These are phyloP conservation scores for Talaromyces sp. DNA, from an alignment of 2,329 filamentous ascomycete species.

Conservation along the genomic window DNA sequence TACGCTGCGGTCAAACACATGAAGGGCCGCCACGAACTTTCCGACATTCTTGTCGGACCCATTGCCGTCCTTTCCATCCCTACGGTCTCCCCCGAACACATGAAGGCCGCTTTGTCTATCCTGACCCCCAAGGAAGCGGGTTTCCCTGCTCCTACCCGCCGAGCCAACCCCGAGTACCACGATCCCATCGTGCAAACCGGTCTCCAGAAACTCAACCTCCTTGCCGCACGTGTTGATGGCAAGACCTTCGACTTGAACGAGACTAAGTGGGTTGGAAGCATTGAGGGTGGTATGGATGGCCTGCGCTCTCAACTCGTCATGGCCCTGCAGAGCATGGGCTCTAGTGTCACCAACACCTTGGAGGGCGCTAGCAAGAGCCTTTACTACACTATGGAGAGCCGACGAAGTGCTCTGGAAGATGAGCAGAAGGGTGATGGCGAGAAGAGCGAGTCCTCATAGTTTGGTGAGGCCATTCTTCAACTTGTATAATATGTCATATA, in stretches of 20 bases:
- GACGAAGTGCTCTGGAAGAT: constrained; percentile 79
- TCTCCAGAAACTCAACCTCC: constrained; percentile 80
- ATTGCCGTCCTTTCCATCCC: constrained; percentile 80
- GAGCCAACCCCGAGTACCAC: constrained; percentile 77
- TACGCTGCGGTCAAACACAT: constrained; percentile 54
- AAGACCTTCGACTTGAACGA: constrained; percentile 78
- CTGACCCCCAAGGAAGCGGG: constrained; percentile 70
- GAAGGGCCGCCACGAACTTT: constrained; percentile 63
- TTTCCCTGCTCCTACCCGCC: constrained; percentile 78
- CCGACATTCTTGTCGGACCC: constrained; percentile 78
- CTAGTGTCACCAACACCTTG: constrained; percentile 74
- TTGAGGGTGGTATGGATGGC: constrained; percentile 78
- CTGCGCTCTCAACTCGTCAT: constrained; percentile 78
- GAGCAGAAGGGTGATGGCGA: constrained; percentile 51
- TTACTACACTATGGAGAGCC: constrained; percentile 84
- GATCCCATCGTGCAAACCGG: constrained; percentile 78
- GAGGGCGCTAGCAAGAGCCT: constrained; percentile 79
- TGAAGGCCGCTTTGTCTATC: constrained; percentile 78
- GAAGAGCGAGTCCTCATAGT: constrained; percentile 37
- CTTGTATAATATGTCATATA: constrained; percentile 41
- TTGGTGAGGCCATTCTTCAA: constrained; percentile 18
- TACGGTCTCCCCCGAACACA: constrained; percentile 76
- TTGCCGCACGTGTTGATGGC: constrained; percentile 86
- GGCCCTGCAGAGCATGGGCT: constrained; percentile 78
- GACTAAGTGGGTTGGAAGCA: constrained; percentile 71